phyloP scores from a whole-genome alignment of 164 flowering plant genomes.

The Vitis cinerea region DNA sequence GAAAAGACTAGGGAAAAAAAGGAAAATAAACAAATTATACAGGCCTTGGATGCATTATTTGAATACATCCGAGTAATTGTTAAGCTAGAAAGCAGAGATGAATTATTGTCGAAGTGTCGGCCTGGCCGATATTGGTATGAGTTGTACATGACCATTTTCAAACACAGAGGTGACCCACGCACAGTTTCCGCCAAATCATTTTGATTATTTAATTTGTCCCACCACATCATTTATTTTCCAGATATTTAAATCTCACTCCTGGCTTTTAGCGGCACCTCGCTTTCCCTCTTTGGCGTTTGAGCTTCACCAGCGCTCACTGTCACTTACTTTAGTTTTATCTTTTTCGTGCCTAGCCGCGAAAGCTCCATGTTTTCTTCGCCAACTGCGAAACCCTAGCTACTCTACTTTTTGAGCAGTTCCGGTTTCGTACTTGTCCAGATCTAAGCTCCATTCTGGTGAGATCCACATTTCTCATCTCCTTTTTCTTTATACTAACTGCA shows the following conservation, averaged over 20 bases:
- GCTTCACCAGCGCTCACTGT: not conserved
- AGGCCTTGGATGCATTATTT: no score
- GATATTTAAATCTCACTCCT: not conserved
- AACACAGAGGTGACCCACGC: no score
- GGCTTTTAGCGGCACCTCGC: not conserved
- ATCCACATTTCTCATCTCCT: not conserved
- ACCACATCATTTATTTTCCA: no score
- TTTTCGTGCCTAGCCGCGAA: not conserved
- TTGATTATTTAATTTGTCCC: no score
- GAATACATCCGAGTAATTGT: no score
- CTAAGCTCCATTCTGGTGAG: not conserved
- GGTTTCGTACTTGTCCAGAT: not conserved
- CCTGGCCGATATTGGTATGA: no score
- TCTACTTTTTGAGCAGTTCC: not conserved
- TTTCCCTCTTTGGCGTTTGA: not conserved
- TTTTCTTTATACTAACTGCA: not conserved
- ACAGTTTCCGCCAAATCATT: no score
- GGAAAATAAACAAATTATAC: no score
- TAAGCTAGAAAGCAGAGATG: no score
- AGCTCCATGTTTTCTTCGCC: slow-evolving; percentile 4
- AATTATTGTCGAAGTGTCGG: no score
- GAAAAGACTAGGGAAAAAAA: no score
- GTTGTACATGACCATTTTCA: no score
- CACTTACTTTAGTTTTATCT: not conserved
- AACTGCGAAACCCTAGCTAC: slow-evolving; percentile 6